Evolutionary conservation across 192 early-diverging fungal genomes (phyloP).

Genomic region (Backusella tuberculispora): DNA sequence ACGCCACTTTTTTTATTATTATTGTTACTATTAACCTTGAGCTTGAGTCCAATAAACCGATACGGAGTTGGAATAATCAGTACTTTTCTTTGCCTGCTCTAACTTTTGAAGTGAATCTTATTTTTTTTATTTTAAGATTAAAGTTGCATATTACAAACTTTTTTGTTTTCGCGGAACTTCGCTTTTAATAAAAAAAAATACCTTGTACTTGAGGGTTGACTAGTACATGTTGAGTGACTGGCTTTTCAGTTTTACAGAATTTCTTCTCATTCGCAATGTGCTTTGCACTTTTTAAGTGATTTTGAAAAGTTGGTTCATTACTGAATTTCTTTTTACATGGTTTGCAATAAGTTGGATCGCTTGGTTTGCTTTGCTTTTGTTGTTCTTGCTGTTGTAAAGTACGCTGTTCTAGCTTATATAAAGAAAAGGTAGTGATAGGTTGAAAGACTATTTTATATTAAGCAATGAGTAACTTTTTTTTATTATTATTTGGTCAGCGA

Average conservation of each 20-base stretch:
- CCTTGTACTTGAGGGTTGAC: slow-evolving; percentile 21
- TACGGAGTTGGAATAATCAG: not conserved
- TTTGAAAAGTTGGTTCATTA: slow-evolving; percentile 49
- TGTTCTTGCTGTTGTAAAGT: not conserved
- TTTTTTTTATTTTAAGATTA: slow-evolving; percentile 1
- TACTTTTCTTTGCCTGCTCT: slow-evolving; percentile 8
- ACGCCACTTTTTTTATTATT: slow-evolving; percentile 3
- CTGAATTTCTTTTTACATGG: slow-evolving; percentile 56
- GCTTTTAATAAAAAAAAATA: not conserved
- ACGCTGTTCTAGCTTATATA: not conserved
- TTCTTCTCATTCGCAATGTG: slow-evolving; percentile 52
- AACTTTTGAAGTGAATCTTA: slow-evolving; percentile 18
- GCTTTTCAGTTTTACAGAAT: not conserved
- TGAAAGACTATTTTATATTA: slow-evolving; percentile 10
- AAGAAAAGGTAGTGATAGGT: not conserved
- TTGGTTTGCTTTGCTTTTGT: slow-evolving; percentile 3
- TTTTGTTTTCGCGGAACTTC: too few species aligned
- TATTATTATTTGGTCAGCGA: not conserved
- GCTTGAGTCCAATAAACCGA: slow-evolving; percentile 1
- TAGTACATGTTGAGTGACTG: not conserved
- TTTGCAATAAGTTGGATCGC: slow-evolving; percentile 43
- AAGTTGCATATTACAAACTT: not conserved
- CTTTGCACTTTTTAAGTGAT: slow-evolving; percentile 55
- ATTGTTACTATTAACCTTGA: not conserved
- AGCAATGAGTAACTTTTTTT: not conserved